Conservation (phyloP, 108 stramenopile species). For the Nitzschia palea region DNA sequence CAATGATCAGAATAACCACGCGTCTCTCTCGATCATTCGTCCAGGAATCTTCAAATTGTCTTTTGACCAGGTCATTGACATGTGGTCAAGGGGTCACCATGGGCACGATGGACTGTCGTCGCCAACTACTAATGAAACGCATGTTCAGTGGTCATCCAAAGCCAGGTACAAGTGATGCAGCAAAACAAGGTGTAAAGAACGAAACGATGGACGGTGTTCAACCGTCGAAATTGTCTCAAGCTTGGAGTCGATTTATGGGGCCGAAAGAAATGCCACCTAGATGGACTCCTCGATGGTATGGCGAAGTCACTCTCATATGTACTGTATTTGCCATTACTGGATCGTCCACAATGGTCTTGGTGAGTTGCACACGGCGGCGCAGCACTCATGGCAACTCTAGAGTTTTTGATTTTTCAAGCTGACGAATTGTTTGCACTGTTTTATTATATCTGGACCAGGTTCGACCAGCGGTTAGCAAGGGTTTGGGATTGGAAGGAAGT, state of each 20-base stretch:
- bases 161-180: not conserved
- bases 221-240: constrained; percentile 16
- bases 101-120: too few relatives aligned
- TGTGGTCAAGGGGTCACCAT: too few relatives aligned
- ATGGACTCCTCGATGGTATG: constrained; percentile 59
- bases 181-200: not conserved
- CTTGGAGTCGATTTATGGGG: constrained; percentile 53
- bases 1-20: too few relatives aligned
- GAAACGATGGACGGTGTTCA: not conserved
- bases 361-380: constrained; percentile 25
- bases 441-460: constrained; percentile 37
- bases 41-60: too few relatives aligned
- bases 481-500: constrained; percentile 67
- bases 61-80: too few relatives aligned
- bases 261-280: constrained; percentile 80
- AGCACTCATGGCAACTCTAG: not conserved
- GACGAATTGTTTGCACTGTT: constrained; percentile 1
- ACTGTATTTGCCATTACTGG: constrained; percentile 89
- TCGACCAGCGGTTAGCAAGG: constrained; percentile 73
- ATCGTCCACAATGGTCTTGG: constrained; percentile 83
- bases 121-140: too few relatives aligned
- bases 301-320: constrained; percentile 79
- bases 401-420: not conserved
- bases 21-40: too few relatives aligned
- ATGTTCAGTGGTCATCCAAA: too few relatives aligned